Evolutionary conservation across 2,329 filamentous ascomycete genomes (phyloP).

Genomic region (Colletotrichum sp.): DNA sequence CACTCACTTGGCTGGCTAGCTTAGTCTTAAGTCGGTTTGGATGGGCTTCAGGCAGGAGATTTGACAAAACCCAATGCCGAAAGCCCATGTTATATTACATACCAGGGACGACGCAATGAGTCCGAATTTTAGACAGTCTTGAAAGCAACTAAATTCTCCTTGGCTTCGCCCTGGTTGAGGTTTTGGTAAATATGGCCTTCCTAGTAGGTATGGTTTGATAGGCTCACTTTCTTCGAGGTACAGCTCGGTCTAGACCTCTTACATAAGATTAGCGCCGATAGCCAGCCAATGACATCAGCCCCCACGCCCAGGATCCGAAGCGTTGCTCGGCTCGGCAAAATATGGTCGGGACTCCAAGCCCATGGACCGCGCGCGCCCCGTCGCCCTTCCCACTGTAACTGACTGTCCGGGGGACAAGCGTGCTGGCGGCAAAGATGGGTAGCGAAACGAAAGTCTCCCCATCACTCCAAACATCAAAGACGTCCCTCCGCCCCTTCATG

Average conservation of each 20-base stretch:
- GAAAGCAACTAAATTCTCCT: neutral
- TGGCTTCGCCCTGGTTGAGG: neutral
- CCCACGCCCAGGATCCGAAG: neutral
- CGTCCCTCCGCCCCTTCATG: constrained; percentile 15
- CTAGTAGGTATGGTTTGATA: neutral
- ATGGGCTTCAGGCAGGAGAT: neutral
- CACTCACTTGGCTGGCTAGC: neutral
- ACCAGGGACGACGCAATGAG: neutral
- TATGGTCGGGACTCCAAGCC: constrained; percentile 10
- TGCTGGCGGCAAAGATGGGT: constrained; percentile 12
- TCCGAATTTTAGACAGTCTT: neutral
- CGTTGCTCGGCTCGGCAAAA: constrained; percentile 19
- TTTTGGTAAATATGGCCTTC: neutral
- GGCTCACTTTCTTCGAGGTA: constrained; percentile 3
- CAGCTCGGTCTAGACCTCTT: neutral
- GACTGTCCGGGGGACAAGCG: neutral
- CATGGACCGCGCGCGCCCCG: neutral
- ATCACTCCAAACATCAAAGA: constrained; percentile 13
- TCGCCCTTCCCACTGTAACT: neutral
- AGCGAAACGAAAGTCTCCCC: constrained; percentile 17
- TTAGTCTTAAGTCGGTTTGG: neutral
- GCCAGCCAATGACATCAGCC: constrained; percentile 17
- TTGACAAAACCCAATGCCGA: neutral
- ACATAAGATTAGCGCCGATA: constrained; percentile 9
- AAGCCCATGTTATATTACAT: neutral